Percentiles rank a stretch among this genome's conserved stretches.
Evolutionary conservation across 331 rosid genomes (phyloP).

Genomic region (Dryas integrifolia): DNA sequence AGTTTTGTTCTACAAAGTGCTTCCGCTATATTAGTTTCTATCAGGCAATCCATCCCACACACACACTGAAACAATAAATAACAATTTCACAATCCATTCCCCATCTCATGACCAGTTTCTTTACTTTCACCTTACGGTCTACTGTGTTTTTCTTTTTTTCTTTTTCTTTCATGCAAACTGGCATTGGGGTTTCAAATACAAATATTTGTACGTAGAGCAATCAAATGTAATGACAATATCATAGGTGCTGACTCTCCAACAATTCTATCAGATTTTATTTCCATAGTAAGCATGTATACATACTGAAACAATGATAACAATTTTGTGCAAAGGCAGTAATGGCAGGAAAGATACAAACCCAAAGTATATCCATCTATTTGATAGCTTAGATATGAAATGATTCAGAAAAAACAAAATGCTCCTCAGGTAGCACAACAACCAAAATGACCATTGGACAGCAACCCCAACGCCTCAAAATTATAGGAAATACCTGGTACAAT

Average conservation of each 20-base stretch:
- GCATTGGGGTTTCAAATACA: too few species aligned
- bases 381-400: neutral
- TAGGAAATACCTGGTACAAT: constrained; percentile 54
- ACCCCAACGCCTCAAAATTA: neutral
- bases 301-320: neutral
- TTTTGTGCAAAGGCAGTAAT: neutral
- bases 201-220: too few species aligned
- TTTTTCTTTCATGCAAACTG: too few species aligned
- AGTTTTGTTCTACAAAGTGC: too few species aligned
- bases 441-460: neutral
- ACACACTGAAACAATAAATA: too few species aligned
- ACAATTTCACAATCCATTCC: too few species aligned
- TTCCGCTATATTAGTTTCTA: too few species aligned
- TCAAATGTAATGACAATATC: neutral
- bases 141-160: too few species aligned
- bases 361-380: neutral
- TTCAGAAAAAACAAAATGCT: neutral
- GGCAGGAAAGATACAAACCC: neutral
- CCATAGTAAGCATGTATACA: neutral
- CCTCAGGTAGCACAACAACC: neutral
- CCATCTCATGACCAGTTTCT: too few species aligned
- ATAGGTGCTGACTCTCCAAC: neutral
- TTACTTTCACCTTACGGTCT: too few species aligned
- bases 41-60: too few species aligned
- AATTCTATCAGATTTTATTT: neutral